These are phyloP conservation scores for Glutinoglossum americanum DNA, from an alignment of 495 filamentous ascomycete species.

Conservation along the genomic window DNA sequence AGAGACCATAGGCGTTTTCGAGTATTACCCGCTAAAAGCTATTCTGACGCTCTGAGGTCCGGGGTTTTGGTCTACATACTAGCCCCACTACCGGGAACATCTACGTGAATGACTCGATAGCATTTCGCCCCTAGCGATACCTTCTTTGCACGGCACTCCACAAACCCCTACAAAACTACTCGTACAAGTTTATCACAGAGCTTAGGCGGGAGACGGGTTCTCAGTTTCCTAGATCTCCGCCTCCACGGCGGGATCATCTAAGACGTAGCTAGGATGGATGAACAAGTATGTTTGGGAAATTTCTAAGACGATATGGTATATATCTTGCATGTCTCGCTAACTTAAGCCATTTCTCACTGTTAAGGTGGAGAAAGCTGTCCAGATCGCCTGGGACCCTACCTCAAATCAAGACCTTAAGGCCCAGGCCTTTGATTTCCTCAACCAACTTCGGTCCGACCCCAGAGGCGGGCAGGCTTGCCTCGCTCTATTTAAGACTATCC, in stretches of 20 bases:
- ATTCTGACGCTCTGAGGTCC: not conserved
- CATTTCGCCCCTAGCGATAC: not conserved
- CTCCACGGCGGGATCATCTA: not conserved
- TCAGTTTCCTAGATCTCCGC: not conserved
- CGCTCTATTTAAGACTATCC: slow-evolving; percentile 59
- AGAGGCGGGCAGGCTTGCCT: slow-evolving; percentile 75
- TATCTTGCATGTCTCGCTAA: not conserved
- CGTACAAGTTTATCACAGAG: not conserved
- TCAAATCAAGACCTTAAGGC: slow-evolving; percentile 51
- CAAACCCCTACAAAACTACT: not conserved
- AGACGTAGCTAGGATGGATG: not conserved
- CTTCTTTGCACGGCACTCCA: not conserved
- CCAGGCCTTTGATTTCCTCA: slow-evolving; percentile 76
- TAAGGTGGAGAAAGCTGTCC: slow-evolving; percentile 79
- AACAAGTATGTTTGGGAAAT: not conserved
- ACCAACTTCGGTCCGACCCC: slow-evolving; percentile 55
- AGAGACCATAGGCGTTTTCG: not conserved
- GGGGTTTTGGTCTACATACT: not conserved
- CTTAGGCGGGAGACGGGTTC: not conserved
- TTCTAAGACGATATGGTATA: not conserved
- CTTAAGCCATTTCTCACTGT: not conserved
- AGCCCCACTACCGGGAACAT: not conserved
- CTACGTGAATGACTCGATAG: not conserved
- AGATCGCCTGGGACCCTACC: slow-evolving; percentile 64
- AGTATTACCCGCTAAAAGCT: not conserved